A percentile compares a stretch with the other conserved stretches of the same genome.
phyloP scores from a whole-genome alignment of 2,329 filamentous ascomycete species.

The Aspergillus caelatus region DNA sequence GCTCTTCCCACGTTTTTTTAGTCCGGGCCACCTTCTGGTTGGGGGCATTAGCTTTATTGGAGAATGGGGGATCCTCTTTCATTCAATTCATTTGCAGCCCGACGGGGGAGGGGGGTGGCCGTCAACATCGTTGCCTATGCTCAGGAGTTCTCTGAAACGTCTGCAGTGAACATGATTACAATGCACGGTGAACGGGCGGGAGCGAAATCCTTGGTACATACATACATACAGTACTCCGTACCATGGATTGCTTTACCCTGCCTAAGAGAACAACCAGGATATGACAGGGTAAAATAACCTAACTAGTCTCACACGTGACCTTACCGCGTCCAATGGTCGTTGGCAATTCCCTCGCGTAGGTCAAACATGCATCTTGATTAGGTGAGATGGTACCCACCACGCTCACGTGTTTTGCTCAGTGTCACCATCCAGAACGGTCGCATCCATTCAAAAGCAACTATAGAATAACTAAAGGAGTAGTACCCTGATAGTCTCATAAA shows the following conservation, averaged over 20 bases:
- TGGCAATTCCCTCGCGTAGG: neutral
- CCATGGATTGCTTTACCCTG: neutral
- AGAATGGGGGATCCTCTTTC: neutral
- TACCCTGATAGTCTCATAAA: neutral
- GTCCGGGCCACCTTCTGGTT: conserved; percentile 1
- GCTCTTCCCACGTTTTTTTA: neutral
- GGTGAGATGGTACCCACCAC: neutral
- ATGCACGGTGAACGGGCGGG: neutral
- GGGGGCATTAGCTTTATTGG: neutral
- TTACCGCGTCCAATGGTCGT: neutral
- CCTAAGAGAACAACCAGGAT: neutral
- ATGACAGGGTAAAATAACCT: neutral
- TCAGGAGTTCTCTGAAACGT: neutral
- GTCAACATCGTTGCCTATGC: neutral
- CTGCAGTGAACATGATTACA: neutral
- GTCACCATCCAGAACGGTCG: neutral
- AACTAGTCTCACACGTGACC: neutral
- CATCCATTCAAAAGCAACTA: conserved; percentile 1
- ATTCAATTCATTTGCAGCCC: neutral
- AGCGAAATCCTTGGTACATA: neutral
- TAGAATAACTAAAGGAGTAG: neutral
- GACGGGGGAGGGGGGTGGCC: neutral
- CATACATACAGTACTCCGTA: neutral
- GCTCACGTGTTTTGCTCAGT: neutral
- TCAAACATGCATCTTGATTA: neutral